Evolutionary conservation across 2,329 filamentous ascomycete genomes (phyloP).

Genomic region (Trichoderma koningii): DNA sequence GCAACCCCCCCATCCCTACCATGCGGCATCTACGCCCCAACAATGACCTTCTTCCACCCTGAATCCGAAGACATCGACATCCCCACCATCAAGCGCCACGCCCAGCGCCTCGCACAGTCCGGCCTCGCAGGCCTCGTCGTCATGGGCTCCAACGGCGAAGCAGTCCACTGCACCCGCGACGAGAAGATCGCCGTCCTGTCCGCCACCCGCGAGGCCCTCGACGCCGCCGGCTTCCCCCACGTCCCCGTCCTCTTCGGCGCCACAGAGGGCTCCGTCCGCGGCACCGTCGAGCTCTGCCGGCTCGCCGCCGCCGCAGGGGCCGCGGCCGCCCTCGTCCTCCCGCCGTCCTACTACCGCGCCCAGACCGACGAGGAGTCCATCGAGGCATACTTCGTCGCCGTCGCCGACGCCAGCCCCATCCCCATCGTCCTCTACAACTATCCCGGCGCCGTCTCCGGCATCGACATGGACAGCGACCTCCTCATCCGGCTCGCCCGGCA

Average conservation of each 20-base stretch:
- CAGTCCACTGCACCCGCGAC: conserved; percentile 76
- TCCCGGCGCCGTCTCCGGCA: conserved; percentile 80
- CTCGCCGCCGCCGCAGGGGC: conserved; percentile 69
- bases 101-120: conserved; percentile 72
- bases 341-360: conserved; percentile 79
- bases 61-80: conserved; percentile 84
- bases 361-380: conserved; percentile 75
- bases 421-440: conserved; percentile 91
- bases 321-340: conserved; percentile 77
- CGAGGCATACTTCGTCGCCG: conserved; percentile 70
- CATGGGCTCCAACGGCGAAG: conserved; percentile 90
- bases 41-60: conserved; percentile 86
- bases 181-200: conserved; percentile 75
- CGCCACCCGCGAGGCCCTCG: conserved; percentile 78
- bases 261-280: conserved; percentile 77
- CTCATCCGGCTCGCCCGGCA: conserved; percentile 78
- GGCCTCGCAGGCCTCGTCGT: conserved; percentile 81
- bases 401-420: conserved; percentile 74
- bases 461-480: conserved; percentile 88
- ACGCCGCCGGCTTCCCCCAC: conserved; percentile 73
- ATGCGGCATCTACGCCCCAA: conserved; percentile 83
- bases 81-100: conserved; percentile 75
- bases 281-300: conserved; percentile 74
- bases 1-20: conserved; percentile 58
- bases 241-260: conserved; percentile 83